Conservation (phyloP, 148 eudicot species). For the Persicaria tinctoria region DNA sequence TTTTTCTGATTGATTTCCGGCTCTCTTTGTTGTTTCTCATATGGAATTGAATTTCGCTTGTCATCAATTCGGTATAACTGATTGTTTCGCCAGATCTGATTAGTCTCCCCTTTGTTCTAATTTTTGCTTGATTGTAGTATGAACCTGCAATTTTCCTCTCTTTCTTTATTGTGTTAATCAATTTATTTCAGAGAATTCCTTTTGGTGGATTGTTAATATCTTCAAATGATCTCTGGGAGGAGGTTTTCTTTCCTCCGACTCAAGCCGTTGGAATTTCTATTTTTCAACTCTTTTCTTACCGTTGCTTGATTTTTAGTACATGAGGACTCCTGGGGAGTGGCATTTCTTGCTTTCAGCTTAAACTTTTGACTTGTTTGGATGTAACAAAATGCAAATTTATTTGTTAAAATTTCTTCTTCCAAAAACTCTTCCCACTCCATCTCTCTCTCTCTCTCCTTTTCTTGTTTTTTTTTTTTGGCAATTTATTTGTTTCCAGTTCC, state of each 20-base stretch:
- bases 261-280: background rate
- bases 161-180: background rate
- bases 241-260: background rate
- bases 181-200: background rate
- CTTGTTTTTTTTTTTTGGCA: background rate
- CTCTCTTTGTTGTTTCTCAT: conserved; percentile 2
- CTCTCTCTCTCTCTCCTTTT: background rate
- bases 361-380: conserved; percentile 7
- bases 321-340: background rate
- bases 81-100: background rate
- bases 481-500: background rate
- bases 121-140: background rate
- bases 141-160: background rate
- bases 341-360: conserved; percentile 6
- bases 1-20: background rate
- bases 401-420: background rate
- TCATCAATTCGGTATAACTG: background rate
- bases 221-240: background rate
- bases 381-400: background rate
- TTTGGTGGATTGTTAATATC: background rate
- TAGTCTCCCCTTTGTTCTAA: background rate
- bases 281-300: background rate
- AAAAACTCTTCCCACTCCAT: background rate
- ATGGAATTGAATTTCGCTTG: background rate
- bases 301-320: background rate